A percentile compares a stretch with the other conserved stretches of the same genome.
Evolutionary conservation across 139 green algal genomes (phyloP).

Genomic region (Pseudopediastrum boryanum): DNA sequence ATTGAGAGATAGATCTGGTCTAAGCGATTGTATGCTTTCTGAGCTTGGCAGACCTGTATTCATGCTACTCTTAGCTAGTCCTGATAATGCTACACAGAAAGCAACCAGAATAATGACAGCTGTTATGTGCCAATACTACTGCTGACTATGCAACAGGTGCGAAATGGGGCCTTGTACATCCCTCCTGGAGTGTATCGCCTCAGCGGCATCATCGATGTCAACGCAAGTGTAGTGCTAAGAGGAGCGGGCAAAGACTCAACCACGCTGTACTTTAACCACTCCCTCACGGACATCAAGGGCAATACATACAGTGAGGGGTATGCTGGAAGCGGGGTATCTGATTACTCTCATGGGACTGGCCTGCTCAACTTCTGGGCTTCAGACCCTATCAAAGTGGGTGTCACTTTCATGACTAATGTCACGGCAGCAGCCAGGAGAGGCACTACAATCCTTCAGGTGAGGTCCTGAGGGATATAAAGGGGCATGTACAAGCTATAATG

Average conservation of each 20-base stretch:
- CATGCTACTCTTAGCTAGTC: too few relatives aligned
- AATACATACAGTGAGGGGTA: conserved; percentile 30
- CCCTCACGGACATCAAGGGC: conserved; percentile 31
- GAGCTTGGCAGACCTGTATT: too few relatives aligned
- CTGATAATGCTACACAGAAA: too few relatives aligned
- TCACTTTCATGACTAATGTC: conserved; percentile 14
- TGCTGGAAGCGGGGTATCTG: not conserved
- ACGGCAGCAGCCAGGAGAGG: conserved; percentile 13
- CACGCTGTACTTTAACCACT: conserved; percentile 25
- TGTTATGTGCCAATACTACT: too few relatives aligned
- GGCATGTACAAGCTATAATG: too few relatives aligned
- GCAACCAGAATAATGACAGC: too few relatives aligned
- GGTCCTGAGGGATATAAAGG: too few relatives aligned
- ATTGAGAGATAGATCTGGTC: too few relatives aligned
- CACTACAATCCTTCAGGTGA: not conserved
- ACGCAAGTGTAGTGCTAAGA: conserved; percentile 7
- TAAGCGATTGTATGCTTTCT: too few relatives aligned
- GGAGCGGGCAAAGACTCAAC: conserved; percentile 22
- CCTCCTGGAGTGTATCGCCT: conserved; percentile 31
- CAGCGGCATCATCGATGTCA: conserved; percentile 15
- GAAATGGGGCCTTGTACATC: conserved; percentile 30
- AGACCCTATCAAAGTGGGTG: conserved; percentile 14
- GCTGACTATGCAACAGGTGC: too few relatives aligned
- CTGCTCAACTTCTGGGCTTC: conserved; percentile 40
- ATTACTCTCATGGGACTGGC: conserved; percentile 37